phyloP scores from a whole-genome alignment of 2,329 filamentous ascomycete species.

The Alternaria sp. region DNA sequence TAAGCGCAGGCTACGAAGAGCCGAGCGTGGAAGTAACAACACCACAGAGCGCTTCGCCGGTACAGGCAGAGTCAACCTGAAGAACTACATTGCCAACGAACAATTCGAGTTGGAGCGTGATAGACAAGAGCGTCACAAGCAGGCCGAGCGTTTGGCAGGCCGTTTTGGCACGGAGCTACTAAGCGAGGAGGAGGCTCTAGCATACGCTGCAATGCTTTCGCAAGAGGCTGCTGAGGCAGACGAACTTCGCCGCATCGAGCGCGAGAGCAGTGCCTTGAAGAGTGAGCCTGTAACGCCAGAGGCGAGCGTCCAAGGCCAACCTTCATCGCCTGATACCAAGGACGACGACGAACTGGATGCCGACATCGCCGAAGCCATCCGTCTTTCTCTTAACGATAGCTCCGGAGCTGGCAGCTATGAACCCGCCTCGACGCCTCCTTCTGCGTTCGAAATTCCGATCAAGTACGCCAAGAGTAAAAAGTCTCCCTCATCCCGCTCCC shows the following conservation, averaged over 20 bases:
- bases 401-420: conserved; percentile 19
- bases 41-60: conserved; percentile 64
- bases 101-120: conserved; percentile 79
- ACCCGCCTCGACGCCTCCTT: conserved; percentile 12
- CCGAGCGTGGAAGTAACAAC: conserved; percentile 67
- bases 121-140: conserved; percentile 68
- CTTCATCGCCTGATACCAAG: conserved; percentile 38
- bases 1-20: conserved; percentile 79
- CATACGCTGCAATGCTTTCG: conserved; percentile 67
- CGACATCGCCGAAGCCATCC: conserved; percentile 68
- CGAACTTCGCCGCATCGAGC: conserved; percentile 54
- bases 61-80: conserved; percentile 72
- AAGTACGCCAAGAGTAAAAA: conserved; percentile 51
- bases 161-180: conserved; percentile 85
- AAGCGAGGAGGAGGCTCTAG: conserved; percentile 66
- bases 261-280: conserved; percentile 47
- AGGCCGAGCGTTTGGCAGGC: conserved; percentile 72
- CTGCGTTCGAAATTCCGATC: conserved; percentile 54
- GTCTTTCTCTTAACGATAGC: conserved; percentile 53
- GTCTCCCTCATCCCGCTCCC: conserved; percentile 26
- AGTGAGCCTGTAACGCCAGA: conserved; percentile 49
- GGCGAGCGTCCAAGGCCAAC: conserved; percentile 33
- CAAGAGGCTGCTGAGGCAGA: conserved; percentile 62
- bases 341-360: conserved; percentile 60
- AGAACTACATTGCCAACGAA: conserved; percentile 87